A percentile compares a stretch with the other conserved stretches of the same genome.
phyloP scores from a whole-genome alignment of 2,329 filamentous ascomycete genomes.

The Aspergillus floridensis region DNA sequence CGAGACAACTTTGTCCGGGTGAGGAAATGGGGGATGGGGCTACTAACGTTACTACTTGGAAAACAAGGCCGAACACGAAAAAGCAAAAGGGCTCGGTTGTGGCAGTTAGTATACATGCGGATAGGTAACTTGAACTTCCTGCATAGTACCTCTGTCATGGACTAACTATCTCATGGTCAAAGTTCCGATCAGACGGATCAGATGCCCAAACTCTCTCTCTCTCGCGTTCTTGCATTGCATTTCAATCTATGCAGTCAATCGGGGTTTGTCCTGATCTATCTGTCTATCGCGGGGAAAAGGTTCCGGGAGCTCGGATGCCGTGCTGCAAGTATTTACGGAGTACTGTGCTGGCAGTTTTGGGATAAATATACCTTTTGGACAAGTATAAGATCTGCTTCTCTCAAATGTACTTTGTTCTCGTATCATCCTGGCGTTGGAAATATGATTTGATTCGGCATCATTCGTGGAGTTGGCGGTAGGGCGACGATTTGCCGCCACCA shows the following conservation, averaged over 20 bases:
- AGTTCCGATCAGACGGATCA: not conserved
- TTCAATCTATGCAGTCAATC: not conserved
- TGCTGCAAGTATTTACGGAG: not conserved
- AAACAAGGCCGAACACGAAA: too few relatives aligned
- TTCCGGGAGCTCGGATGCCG: not conserved
- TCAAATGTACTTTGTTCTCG: too few relatives aligned
- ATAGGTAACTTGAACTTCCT: too few relatives aligned
- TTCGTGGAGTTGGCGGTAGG: not conserved
- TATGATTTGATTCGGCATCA: not conserved
- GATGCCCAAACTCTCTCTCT: not conserved
- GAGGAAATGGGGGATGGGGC: too few relatives aligned
- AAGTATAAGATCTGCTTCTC: not conserved
- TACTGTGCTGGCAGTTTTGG: not conserved
- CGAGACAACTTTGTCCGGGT: not conserved
- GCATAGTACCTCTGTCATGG: not conserved
- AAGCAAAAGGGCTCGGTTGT: too few relatives aligned
- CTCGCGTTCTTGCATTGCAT: not conserved
- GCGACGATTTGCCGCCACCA: not conserved
- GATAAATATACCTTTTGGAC: not conserved
- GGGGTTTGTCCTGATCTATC: not conserved
- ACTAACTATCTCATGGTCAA: not conserved
- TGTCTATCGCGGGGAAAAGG: not conserved
- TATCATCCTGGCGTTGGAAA: not conserved
- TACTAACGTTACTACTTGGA: too few relatives aligned
- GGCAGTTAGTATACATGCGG: too few relatives aligned